Conservation (phyloP, 495 filamentous ascomycete species). For the Emericellopsis terricola region DNA sequence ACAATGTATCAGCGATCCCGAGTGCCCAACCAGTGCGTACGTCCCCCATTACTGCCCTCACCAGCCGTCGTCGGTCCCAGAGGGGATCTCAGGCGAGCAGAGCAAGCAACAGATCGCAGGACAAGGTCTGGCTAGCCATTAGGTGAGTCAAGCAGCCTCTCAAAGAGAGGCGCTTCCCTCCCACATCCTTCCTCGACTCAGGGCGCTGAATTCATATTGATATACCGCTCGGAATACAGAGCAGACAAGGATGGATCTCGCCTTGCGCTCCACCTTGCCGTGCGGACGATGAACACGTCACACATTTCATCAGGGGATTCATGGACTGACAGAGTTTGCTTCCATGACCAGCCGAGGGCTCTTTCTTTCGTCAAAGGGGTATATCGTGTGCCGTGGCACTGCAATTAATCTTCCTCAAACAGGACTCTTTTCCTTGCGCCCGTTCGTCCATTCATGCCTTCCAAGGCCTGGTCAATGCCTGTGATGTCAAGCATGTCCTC, state of each 20-base stretch:
- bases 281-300: slow-evolving; percentile 18
- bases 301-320: background rate
- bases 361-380: slow-evolving; percentile 2
- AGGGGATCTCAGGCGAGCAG: too few relatives aligned
- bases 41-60: too few relatives aligned
- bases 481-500: slow-evolving; percentile 35
- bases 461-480: slow-evolving; percentile 34
- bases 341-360: background rate
- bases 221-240: slow-evolving; percentile 49
- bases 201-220: slow-evolving; percentile 9
- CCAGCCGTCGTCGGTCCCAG: too few relatives aligned
- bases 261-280: slow-evolving; percentile 46
- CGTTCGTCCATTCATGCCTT: slow-evolving; percentile 23
- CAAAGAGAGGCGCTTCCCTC: slow-evolving; percentile 1
- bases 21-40: too few relatives aligned
- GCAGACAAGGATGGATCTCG: slow-evolving; percentile 44
- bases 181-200: slow-evolving; percentile 1
- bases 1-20: too few relatives aligned
- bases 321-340: slow-evolving; percentile 1
- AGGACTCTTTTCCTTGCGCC: slow-evolving; percentile 27
- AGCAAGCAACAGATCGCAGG: slow-evolving; percentile 1
- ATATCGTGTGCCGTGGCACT: background rate
- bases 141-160: slow-evolving; percentile 1
- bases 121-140: background rate
- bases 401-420: slow-evolving; percentile 18